Conservation (phyloP, 257 asterid genomes). For the Oldenlandia corymbosa region DNA sequence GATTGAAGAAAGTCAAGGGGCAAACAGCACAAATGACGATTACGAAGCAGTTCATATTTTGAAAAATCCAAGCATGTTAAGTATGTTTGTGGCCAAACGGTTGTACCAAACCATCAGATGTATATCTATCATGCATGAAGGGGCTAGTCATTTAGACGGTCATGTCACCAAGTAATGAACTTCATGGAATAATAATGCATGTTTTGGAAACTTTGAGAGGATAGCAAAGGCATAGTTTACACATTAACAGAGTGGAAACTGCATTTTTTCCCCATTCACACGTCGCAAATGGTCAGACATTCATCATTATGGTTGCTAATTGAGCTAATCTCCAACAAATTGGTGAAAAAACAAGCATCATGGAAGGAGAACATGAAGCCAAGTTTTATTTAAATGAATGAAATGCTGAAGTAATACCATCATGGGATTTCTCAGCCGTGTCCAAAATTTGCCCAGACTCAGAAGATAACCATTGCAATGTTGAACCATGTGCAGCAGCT, state of each 20-base stretch:
- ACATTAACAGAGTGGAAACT: background rate
- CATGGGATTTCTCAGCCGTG: conserved; percentile 91
- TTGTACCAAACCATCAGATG: background rate
- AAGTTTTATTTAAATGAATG: background rate
- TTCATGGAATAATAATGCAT: too few relatives aligned
- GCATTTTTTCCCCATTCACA: too few relatives aligned
- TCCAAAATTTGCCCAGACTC: conserved; percentile 92
- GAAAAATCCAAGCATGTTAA: background rate
- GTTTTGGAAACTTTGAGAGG: too few relatives aligned
- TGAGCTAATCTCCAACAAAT: background rate
- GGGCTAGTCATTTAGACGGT: too few relatives aligned
- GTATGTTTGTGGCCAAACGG: too few relatives aligned
- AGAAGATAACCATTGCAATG: conserved; percentile 79
- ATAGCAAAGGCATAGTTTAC: background rate
- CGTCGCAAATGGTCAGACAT: background rate
- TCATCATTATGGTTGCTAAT: background rate
- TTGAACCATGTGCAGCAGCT: conserved; percentile 84
- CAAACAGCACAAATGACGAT: background rate
- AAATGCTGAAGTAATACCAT: conserved; percentile 42
- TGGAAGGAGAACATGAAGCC: background rate
- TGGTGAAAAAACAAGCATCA: background rate
- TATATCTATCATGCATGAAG: background rate
- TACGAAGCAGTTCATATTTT: background rate
- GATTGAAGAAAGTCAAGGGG: background rate
- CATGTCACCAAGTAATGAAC: too few relatives aligned